These are phyloP conservation scores for Pseudohyphozyma bogoriensis DNA, from an alignment of 768 basidiomycete genomes.

Conservation along the genomic window DNA sequence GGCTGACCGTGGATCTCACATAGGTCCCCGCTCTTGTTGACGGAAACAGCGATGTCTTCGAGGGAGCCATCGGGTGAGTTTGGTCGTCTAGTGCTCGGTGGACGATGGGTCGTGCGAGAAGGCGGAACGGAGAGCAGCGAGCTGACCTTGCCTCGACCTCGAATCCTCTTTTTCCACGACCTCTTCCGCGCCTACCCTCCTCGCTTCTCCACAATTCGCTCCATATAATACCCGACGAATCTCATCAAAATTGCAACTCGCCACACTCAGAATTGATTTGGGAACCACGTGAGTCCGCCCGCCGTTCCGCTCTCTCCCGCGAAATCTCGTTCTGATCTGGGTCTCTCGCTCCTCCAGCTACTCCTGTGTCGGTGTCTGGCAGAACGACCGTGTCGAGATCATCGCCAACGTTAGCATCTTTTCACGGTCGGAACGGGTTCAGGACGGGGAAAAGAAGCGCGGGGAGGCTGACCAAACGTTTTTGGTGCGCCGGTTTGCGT, in stretches of 20 bases:
- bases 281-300: constrained; percentile 10
- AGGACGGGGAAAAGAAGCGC: no score
- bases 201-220: neutral
- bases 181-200: no score
- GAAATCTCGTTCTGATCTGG: neutral
- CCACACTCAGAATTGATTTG: constrained; percentile 27
- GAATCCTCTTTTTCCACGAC: no score
- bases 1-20: neutral
- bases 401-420: constrained; percentile 44
- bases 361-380: constrained; percentile 99
- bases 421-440: no score
- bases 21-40: constrained; percentile 39
- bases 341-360: constrained; percentile 76
- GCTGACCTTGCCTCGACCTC: neutral
- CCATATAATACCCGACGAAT: neutral
- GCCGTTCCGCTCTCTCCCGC: neutral
- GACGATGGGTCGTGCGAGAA: neutral
- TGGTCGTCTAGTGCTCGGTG: neutral
- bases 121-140: no score
- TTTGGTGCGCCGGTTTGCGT: constrained; percentile 37
- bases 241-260: constrained; percentile 1
- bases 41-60: constrained; percentile 71
- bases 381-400: constrained; percentile 99
- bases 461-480: neutral
- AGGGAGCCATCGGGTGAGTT: constrained; percentile 77